Conservation (phyloP, 2,329 filamentous ascomycete species). For the Coniochaeta sp. region DNA sequence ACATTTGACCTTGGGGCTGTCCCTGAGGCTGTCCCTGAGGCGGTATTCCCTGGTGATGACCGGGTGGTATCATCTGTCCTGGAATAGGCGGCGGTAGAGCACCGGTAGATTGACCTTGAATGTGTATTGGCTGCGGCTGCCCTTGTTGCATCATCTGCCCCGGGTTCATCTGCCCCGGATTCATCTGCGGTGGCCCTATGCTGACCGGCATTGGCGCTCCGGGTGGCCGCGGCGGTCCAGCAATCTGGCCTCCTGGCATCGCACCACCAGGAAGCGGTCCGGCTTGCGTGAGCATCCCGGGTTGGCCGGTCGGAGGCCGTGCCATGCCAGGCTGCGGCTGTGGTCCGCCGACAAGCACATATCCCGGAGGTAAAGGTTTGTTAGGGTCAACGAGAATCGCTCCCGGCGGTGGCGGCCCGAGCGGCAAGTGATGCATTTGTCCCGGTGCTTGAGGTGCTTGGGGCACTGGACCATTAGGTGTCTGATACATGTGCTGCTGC, state of each 20-base stretch:
- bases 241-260: background rate
- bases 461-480: background rate
- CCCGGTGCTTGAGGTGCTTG: background rate
- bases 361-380: background rate
- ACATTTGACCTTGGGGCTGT: background rate
- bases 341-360: conserved; percentile 1
- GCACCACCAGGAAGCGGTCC: background rate
- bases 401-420: background rate
- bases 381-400: background rate
- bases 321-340: background rate
- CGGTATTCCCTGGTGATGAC: background rate
- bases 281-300: background rate
- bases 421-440: background rate
- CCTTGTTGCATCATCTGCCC: background rate
- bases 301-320: background rate
- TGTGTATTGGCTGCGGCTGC: background rate
- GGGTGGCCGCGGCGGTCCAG: background rate
- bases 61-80: background rate
- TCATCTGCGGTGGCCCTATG: background rate
- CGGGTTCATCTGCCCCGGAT: background rate
- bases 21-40: background rate
- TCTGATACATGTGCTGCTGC: background rate
- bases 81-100: background rate
- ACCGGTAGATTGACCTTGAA: background rate
- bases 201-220: background rate